Evolutionary conservation across 345 rosid species (phyloP), one percentile per base, ranked within the genome.

Genomic region (Microcos paniculata): DNA sequence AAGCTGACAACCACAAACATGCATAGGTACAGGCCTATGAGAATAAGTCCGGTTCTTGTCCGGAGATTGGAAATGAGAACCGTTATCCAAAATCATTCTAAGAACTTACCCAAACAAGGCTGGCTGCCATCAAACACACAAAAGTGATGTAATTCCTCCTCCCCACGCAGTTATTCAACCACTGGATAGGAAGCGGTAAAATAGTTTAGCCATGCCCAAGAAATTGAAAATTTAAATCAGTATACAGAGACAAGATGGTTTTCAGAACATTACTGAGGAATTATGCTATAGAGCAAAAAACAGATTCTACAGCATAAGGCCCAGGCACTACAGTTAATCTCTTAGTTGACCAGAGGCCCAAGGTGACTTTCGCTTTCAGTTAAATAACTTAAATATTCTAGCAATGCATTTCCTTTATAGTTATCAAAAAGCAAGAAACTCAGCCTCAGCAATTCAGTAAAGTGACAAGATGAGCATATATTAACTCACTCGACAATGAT

Each of bases 111-210:
- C 99, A 95, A 64, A 87, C 57, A 64, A 95, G 91, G 88, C 96
- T 89, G 62, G 86, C 82, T 23, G 97, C 96, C 97, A 95, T 91
- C 26, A 93, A 95, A 78, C 91, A 91, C 77, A 95, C 87, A 84
- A 95, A 95, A 46, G 92, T 93, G 81, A 90, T 67, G 73, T 95
- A 95, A 74, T 95, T 95, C 84, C 86, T 93, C 85, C 91, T 84
- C 64, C 99, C 99, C 62, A 93, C 98, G 28, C 99, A 93, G 74
- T 95, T 95, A 86, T 93, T 95, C 80, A 95, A 77, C 99, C 99
- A 95, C 98, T 95, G 90, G 81, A 84, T 35, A 77, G 79, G 75
- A 83, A 65, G 73, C 3, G 40, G 56, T 21, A 42, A 72, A 68
- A 58, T 24, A 49, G 18, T 31, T 67, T 31, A 31, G 59, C 1